Evolutionary conservation across 805 yeast genomes (phyloP), one percentile per base, ranked within the genome.

Genomic region (Debaryomyces maramus): DNA sequence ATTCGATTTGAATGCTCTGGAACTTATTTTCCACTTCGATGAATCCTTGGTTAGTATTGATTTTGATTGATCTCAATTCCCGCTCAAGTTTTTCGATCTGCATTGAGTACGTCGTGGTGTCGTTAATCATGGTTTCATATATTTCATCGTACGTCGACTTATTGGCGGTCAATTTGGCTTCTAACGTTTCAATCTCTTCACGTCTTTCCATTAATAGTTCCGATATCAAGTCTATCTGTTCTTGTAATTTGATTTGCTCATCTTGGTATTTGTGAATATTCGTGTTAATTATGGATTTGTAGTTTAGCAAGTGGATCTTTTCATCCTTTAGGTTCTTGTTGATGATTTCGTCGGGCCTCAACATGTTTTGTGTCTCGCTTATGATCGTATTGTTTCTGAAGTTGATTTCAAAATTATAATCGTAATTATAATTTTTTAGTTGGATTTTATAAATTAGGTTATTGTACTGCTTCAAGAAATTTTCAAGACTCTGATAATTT

Each of bases 1-100:
- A 70, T 47, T 77, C 80, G 40, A 77, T 68, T 41, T 73, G 75
- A 5, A 75, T 67, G 16, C 76, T 71, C 50, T 78, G 77, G 44
- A 73, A 74, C 33, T 58, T 55, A 32, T 66, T 63, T 39, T 72
- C 67, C 33, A 79, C 60, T 47, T 75, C 76, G 5, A 75, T 60
- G 37, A 73, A 58, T 33, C 75, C 78, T 43, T 76, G 78, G 42
- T 75, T 72, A 10, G 77, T 68, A 28, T 67, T 64, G 15, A 69
- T 65, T 42, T 75, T 72, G 56, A 77, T 66, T 9, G 67, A 51
- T 36, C 74, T 74, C 35, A 83, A 58, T 41, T 81, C 85, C 26
- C 77, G 69, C 46, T 81, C 85, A 39, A 80, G 58, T 53, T 75
- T 74, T 56, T 83, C 90, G 37, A 81, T 73, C 54, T 84, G 85